Evolutionary conservation across 305 asterid genomes (phyloP).

Genomic region (Fraxinus baroniana): DNA sequence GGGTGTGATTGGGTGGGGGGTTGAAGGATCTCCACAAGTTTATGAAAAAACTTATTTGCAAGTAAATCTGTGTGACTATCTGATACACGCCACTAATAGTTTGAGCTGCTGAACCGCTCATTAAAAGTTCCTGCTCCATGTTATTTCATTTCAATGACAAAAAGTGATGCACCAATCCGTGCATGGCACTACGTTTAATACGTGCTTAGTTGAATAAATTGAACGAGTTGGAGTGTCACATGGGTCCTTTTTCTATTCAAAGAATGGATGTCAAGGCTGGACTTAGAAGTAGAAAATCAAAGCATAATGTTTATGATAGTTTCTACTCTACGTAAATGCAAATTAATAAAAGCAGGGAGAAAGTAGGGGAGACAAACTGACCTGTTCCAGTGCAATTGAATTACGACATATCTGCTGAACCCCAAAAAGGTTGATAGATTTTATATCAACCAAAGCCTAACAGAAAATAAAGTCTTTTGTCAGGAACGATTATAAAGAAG

Average conservation of each 20-base stretch:
- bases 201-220: neutral
- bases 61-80: neutral
- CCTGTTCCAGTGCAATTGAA: conserved; percentile 98
- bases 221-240: neutral
- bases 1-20: neutral
- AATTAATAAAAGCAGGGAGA: neutral
- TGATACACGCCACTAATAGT: neutral
- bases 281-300: neutral
- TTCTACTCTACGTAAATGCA: conserved; percentile 5
- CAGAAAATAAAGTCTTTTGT: conserved; percentile 13
- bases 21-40: neutral
- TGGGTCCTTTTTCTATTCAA: conserved; percentile 4
- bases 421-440: conserved; percentile 92
- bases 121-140: neutral
- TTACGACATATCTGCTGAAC: conserved; percentile 98
- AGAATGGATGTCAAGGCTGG: neutral
- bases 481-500: conserved; percentile 18
- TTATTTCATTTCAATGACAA: neutral
- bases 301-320: neutral
- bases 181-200: neutral
- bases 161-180: neutral
- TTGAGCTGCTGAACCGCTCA: neutral
- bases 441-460: conserved; percentile 93
- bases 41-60: neutral
- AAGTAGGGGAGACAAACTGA: conserved; percentile 23